Percentiles rank a stretch among this genome's conserved stretches.
phyloP scores from a whole-genome alignment of 768 basidiomycete species.

The Leccinum uliginosum region DNA sequence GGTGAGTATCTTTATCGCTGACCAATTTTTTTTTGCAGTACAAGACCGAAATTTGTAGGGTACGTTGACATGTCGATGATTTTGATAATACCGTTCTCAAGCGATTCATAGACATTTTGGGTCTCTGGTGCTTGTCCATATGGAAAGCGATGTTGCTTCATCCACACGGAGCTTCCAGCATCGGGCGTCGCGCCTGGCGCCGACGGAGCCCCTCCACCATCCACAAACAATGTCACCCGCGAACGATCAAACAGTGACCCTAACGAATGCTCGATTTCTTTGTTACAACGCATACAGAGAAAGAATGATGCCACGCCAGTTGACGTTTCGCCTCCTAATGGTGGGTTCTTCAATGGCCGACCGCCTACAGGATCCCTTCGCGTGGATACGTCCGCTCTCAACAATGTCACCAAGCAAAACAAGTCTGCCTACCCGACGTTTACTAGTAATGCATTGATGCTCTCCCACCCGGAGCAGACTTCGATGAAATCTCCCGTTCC shows the following conservation, averaged over 20 bases:
- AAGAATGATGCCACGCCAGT: slow-evolving; percentile 56
- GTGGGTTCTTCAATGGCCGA: slow-evolving; percentile 51
- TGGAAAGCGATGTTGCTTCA: slow-evolving; percentile 91
- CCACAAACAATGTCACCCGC: slow-evolving; percentile 47
- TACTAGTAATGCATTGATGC: slow-evolving; percentile 45
- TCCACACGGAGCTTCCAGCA: slow-evolving; percentile 79
- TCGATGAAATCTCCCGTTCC: slow-evolving; percentile 71
- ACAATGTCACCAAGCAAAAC: slow-evolving; percentile 63
- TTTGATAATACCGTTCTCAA: slow-evolving; percentile 4
- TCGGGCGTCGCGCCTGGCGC: slow-evolving; percentile 55
- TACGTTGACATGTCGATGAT: slow-evolving; percentile 31
- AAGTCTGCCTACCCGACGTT: slow-evolving; percentile 79
- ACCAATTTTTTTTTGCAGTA: slow-evolving; percentile 47
- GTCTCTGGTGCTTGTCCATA: slow-evolving; percentile 91
- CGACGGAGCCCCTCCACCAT: slow-evolving; percentile 50
- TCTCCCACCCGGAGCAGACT: slow-evolving; percentile 52
- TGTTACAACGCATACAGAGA: slow-evolving; percentile 76
- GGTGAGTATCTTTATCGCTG: slow-evolving; percentile 6
- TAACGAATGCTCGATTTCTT: slow-evolving; percentile 64
- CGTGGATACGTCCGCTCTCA: slow-evolving; percentile 68
- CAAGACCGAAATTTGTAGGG: slow-evolving; percentile 92
- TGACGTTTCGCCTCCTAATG: slow-evolving; percentile 41
- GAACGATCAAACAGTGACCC: slow-evolving; percentile 81
- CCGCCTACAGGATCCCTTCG: slow-evolving; percentile 68
- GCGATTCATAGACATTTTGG: slow-evolving; percentile 72